These are phyloP conservation scores for Adansonia digitata DNA, from an alignment of 345 rosid genomes.

Conservation along the genomic window DNA sequence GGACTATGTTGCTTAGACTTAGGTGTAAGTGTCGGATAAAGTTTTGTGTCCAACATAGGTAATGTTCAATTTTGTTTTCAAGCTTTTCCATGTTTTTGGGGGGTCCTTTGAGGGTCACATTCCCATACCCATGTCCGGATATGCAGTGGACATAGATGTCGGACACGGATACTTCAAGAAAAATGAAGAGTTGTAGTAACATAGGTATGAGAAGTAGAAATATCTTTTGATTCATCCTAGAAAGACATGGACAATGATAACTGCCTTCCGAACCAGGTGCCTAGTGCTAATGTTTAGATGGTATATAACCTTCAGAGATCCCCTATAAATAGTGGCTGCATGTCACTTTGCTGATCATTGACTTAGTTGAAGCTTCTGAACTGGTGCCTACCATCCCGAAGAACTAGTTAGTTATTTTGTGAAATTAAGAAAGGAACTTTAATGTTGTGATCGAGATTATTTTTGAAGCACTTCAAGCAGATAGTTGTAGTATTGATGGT, in stretches of 20 bases:
- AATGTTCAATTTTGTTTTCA: no score
- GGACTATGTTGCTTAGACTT: no score
- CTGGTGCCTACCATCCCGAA: neutral
- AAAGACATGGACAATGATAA: neutral
- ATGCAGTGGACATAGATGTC: no score
- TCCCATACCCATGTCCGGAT: no score
- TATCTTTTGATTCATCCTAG: neutral
- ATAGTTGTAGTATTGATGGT: neutral
- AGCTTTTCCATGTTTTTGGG: no score
- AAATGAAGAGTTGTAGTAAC: no score
- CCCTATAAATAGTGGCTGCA: neutral
- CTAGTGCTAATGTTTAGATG: neutral
- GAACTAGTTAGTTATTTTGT: neutral
- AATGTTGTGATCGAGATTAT: neutral
- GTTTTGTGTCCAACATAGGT: no score
- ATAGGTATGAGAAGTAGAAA: no score
- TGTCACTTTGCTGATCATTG: neutral
- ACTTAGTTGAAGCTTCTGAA: neutral
- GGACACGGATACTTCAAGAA: no score
- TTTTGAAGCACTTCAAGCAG: neutral
- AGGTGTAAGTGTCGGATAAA: no score
- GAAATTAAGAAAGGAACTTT: neutral
- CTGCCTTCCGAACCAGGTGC: neutral
- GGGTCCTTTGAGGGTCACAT: no score
- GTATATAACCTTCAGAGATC: neutral